Evolutionary conservation across 2,329 filamentous ascomycete genomes (phyloP), one percentile per base, ranked within the genome.

Genomic region (Colletotrichum liriopes): DNA sequence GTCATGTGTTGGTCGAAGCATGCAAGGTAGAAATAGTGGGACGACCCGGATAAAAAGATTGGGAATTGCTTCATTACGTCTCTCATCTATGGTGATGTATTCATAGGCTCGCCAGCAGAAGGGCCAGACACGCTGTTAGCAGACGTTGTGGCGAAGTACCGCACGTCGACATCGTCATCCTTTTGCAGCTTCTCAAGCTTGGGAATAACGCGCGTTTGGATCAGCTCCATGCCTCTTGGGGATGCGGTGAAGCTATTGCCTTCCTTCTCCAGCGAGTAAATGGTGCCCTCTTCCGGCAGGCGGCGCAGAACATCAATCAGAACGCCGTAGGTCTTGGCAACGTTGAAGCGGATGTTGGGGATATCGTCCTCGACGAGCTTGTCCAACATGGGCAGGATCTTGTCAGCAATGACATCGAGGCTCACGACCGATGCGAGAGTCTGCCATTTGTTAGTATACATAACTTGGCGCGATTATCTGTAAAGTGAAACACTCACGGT

Each of bases 321-420:
- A 63, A 96, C 92, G 29, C 92, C 91, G 81, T 98, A 99, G 58
- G 96, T 98, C 87, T 99, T 99, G 77, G 96, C 96, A 59, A 99
- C 96, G 83, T 99, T 99, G 90, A 99, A 99, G 63, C 96, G 94
- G 81, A 99, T 99, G 85, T 99, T 99, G 76, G 96, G 96, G 74
- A 99, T 99, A 55, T 97, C 95, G 80, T 99, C 96, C 56, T 91
- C 90, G 64, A 97, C 94, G 66, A 99, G 93, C 85, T 96, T 94
- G 83, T 98, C 94, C 81, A 99, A 91, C 88, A 99, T 98, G 49
- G 96, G 96, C 29, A 99, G 90, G 77, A 99, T 97, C 43, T 94
- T 96, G 80, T 93, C 93, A 79, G 94, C 92, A 81, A 99, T 97
- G 72, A 98, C 96, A 71, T 95, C 94, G 77, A 98, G 90, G 81